Evolutionary conservation across 805 yeast genomes (phyloP).

Genomic region (Cephaloascus albidus): DNA sequence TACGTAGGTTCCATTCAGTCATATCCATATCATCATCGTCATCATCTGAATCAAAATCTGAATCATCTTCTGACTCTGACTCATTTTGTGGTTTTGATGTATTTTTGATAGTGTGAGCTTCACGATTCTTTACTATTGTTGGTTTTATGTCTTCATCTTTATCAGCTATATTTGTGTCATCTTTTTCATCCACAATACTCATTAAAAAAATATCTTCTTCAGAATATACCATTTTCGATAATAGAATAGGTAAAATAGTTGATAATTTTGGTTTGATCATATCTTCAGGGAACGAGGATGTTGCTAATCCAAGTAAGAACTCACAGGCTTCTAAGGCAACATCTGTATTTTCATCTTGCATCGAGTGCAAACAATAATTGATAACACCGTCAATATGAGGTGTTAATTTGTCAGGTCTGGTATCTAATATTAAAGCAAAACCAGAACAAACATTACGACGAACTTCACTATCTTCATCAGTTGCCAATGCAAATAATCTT

Average conservation of each 20-base stretch:
- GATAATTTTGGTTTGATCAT: constrained; percentile 49
- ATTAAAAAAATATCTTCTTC: constrained; percentile 67
- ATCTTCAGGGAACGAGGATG: constrained; percentile 47
- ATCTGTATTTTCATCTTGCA: constrained; percentile 54
- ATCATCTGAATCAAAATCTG: constrained; percentile 54
- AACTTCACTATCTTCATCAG: constrained; percentile 47
- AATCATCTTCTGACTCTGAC: constrained; percentile 19
- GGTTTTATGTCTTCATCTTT: constrained; percentile 85
- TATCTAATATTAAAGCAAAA: constrained; percentile 61
- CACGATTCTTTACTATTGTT: constrained; percentile 58
- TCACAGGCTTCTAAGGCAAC: constrained; percentile 93
- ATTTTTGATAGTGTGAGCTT: constrained; percentile 20
- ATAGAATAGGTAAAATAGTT: constrained; percentile 63
- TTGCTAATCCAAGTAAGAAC: constrained; percentile 69
- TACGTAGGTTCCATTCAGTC: constrained; percentile 83
- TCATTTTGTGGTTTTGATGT: constrained; percentile 1
- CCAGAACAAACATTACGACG: constrained; percentile 71
- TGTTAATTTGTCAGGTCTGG: constrained; percentile 68
- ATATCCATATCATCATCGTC: constrained; percentile 61
- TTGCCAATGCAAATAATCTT: constrained; percentile 62
- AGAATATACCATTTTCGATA: constrained; percentile 79
- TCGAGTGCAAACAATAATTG: constrained; percentile 72
- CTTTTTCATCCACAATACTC: constrained; percentile 58
- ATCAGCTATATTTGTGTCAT: constrained; percentile 73
- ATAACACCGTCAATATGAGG: constrained; percentile 86